Percentiles rank a stretch among this genome's conserved stretches.
phyloP scores from a whole-genome alignment of 106 monocot species.

The Platanthera guangdongensis region DNA sequence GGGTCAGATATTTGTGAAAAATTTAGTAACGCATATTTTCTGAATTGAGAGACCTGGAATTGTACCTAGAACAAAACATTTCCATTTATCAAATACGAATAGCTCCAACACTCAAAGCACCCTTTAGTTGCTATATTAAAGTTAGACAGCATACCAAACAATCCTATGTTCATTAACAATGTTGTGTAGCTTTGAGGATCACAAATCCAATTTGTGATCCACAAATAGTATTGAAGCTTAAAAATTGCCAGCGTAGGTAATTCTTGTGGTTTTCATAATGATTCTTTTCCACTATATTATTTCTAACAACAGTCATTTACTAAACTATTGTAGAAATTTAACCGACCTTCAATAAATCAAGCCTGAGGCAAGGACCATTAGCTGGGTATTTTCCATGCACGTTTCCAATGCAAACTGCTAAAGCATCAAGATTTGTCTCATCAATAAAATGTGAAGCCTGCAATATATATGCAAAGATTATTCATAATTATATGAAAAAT shows the following conservation, averaged over 20 bases:
- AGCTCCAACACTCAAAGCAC: no score
- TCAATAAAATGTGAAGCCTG: slow-evolving; percentile 90
- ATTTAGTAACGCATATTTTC: no score
- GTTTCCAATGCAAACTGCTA: slow-evolving; percentile 97
- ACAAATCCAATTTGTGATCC: background rate
- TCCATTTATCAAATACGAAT: no score
- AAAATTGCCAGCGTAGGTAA: background rate
- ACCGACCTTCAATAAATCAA: slow-evolving; percentile 82
- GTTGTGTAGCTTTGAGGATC: background rate
- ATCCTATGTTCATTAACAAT: background rate
- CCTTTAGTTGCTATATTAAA: no score
- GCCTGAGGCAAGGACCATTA: slow-evolving; percentile 68
- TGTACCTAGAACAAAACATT: no score
- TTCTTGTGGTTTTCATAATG: background rate
- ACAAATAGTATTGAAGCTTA: background rate
- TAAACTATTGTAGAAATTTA: slow-evolving; percentile 1
- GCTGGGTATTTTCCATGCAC: slow-evolving; percentile 92
- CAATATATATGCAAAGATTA: slow-evolving; percentile 7
- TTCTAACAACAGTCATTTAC: background rate
- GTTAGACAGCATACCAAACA: no score
- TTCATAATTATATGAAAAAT: background rate
- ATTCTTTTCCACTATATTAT: background rate
- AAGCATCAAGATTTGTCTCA: slow-evolving; percentile 69
- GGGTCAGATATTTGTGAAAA: no score
- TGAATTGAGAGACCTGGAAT: no score